Evolutionary conservation across 352 stramenopile species (phyloP).

Genomic region (Globisporangium recalcitrans): DNA sequence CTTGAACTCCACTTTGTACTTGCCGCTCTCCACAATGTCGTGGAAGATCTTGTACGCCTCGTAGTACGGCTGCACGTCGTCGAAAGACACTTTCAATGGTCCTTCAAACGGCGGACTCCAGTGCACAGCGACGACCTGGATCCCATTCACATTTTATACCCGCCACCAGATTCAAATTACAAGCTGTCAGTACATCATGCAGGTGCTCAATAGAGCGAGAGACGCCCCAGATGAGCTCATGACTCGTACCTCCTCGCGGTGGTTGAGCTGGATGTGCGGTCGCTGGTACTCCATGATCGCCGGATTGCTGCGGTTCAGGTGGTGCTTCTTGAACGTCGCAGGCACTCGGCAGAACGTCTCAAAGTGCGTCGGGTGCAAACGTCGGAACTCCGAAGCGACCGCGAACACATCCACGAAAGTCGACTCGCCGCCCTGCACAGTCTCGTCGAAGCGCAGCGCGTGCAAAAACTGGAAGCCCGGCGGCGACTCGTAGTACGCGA

Average conservation of each 20-base stretch:
- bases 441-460: conserved; percentile 84
- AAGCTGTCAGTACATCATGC: not conserved
- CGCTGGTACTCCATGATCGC: conserved; percentile 92
- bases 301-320: conserved; percentile 82
- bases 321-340: conserved; percentile 93
- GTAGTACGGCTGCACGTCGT: conserved; percentile 75
- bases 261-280: conserved; percentile 90
- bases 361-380: conserved; percentile 61
- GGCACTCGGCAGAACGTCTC: conserved; percentile 76
- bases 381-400: conserved; percentile 62
- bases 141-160: not conserved
- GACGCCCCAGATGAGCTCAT: not conserved
- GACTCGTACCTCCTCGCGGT: conserved; percentile 55
- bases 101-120: conserved; percentile 95
- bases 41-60: conserved; percentile 79
- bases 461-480: conserved; percentile 94
- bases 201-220: not conserved
- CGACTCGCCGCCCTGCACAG: conserved; percentile 76
- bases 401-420: conserved; percentile 86
- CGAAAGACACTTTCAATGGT: conserved; percentile 74
- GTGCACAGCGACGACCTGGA: conserved; percentile 83
- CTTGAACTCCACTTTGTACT: conserved; percentile 71
- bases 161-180: not conserved
- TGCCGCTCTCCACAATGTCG: conserved; percentile 69
- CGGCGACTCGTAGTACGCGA: conserved; percentile 96